These are phyloP conservation scores for Xerocomellus dryophilus DNA, from an alignment of 768 basidiomycete species.

Conservation along the genomic window DNA sequence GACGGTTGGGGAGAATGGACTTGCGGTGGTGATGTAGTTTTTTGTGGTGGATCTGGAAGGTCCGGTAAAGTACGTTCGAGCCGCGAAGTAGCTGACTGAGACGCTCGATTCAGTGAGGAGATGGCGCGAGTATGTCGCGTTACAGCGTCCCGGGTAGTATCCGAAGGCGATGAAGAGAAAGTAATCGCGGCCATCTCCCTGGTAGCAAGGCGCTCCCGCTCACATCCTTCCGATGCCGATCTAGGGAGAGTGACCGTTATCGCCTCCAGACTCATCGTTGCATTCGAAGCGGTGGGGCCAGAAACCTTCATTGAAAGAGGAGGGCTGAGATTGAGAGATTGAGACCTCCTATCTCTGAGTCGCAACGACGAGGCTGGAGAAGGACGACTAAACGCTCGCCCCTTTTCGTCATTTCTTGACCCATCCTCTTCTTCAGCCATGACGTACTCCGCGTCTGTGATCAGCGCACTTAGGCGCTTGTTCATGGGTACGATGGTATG, in stretches of 20 bases:
- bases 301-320: constrained; percentile 30
- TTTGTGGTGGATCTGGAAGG: constrained; percentile 24
- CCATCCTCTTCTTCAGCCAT: constrained; percentile 61
- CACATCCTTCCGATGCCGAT: constrained; percentile 29
- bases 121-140: constrained; percentile 19
- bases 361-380: constrained; percentile 48
- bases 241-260: constrained; percentile 29
- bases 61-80: constrained; percentile 31
- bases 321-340: constrained; percentile 56
- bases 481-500: constrained; percentile 66
- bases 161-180: constrained; percentile 32
- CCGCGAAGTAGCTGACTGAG: constrained; percentile 26
- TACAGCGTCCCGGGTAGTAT: constrained; percentile 28
- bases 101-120: constrained; percentile 24
- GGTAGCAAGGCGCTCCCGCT: constrained; percentile 42
- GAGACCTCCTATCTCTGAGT: constrained; percentile 56
- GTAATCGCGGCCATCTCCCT: constrained; percentile 42
- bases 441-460: constrained; percentile 64
- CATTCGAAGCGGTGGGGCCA: constrained; percentile 21
- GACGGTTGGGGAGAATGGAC: constrained; percentile 28
- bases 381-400: constrained; percentile 18
- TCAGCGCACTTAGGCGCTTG: constrained; percentile 65
- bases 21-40: constrained; percentile 4
- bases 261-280: constrained; percentile 32
- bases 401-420: constrained; percentile 15